Evolutionary conservation across 2,329 filamentous ascomycete species (phyloP).

Genomic region (Sporothrix mexicana): DNA sequence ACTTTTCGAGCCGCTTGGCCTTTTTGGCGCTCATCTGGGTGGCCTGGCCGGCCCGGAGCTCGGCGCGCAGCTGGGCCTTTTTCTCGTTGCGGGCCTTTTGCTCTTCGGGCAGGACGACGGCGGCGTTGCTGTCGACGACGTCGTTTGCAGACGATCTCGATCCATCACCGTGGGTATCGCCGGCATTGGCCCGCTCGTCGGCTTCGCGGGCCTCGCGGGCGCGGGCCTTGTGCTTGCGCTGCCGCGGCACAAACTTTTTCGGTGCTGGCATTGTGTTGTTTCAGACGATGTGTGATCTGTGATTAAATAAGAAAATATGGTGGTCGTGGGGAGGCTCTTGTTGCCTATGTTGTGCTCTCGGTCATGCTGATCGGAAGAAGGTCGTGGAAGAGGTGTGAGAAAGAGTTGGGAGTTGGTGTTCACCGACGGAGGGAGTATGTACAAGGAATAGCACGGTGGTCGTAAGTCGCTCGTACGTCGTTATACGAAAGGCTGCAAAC

Average conservation of each 20-base stretch:
- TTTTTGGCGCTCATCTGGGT: constrained; percentile 68
- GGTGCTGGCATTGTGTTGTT: constrained; percentile 29
- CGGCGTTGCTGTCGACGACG: constrained; percentile 57
- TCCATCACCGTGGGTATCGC: not conserved
- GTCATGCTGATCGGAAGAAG: not conserved
- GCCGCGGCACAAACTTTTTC: constrained; percentile 63
- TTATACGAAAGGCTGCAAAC: too few relatives aligned
- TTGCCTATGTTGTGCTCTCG: constrained; percentile 6
- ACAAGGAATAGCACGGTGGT: too few relatives aligned
- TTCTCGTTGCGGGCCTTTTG: constrained; percentile 58
- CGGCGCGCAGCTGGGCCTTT: constrained; percentile 61
- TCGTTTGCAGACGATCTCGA: too few relatives aligned
- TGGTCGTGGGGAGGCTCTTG: not conserved
- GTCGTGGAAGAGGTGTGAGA: not conserved
- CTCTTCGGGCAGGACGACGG: constrained; percentile 56
- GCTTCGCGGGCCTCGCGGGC: constrained; percentile 60
- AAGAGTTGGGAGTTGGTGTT: too few relatives aligned
- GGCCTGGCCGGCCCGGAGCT: constrained; percentile 49
- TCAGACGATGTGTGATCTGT: not conserved
- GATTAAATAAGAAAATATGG: too few relatives aligned
- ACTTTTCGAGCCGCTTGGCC: constrained; percentile 70
- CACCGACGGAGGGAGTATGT: not conserved
- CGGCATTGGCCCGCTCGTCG: constrained; percentile 44
- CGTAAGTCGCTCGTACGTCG: not conserved
- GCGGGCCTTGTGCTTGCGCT: constrained; percentile 71